Percentiles rank a stretch among this genome's conserved stretches.
phyloP scores from a whole-genome alignment of 1,139 yeast genomes.

The Pichia sp. region DNA sequence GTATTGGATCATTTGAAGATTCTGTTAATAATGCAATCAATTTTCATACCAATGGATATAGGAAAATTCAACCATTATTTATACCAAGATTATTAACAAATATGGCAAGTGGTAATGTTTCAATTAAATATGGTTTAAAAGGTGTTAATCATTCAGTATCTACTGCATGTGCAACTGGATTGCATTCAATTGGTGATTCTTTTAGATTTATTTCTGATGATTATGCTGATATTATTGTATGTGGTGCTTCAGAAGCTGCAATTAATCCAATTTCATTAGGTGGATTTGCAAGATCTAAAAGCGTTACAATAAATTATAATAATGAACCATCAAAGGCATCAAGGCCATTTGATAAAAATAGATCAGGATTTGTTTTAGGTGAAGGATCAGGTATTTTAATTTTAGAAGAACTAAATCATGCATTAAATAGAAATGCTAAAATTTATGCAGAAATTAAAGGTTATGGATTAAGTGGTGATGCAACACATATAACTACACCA shows the following conservation, averaged over 20 bases:
- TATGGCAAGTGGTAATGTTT: conserved; percentile 93
- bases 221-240: conserved; percentile 80
- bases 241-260: conserved; percentile 90
- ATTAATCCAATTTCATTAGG: conserved; percentile 83
- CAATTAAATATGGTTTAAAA: conserved; percentile 64
- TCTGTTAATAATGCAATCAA: conserved; percentile 50
- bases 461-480: conserved; percentile 90
- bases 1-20: conserved; percentile 86
- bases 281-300: conserved; percentile 88
- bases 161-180: conserved; percentile 97
- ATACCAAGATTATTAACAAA: conserved; percentile 79
- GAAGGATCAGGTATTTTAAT: conserved; percentile 88
- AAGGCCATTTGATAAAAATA: conserved; percentile 74
- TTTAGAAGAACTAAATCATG: conserved; percentile 74
- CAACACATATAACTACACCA: conserved; percentile 91
- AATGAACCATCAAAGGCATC: conserved; percentile 63
- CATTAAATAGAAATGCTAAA: conserved; percentile 52
- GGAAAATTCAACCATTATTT: conserved; percentile 76
- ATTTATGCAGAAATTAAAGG: conserved; percentile 82
- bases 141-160: conserved; percentile 90
- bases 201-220: conserved; percentile 71
- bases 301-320: conserved; percentile 60
- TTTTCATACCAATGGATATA: conserved; percentile 52
- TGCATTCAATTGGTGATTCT: conserved; percentile 92
- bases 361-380: conserved; percentile 87